phyloP scores from a whole-genome alignment of 805 yeast species.

The Lipomyces lipofer region DNA sequence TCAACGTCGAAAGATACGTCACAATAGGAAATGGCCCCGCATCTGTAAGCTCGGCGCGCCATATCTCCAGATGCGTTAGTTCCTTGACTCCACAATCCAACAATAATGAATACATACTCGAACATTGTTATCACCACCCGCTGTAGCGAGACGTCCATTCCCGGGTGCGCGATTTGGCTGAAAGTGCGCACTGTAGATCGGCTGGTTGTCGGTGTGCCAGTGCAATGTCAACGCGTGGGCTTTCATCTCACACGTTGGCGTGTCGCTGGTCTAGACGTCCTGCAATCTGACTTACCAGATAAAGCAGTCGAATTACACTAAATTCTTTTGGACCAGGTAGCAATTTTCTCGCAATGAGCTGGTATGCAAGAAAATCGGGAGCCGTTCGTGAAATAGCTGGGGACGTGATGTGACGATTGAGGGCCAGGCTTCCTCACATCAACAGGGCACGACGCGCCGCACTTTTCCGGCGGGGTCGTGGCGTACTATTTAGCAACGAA shows the following conservation, averaged over 20 bases:
- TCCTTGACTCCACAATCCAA: neutral
- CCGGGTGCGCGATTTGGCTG: slow-evolving; percentile 37
- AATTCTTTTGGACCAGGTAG: too few relatives aligned
- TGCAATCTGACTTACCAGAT: neutral
- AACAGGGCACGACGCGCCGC: too few relatives aligned
- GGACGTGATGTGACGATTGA: too few relatives aligned
- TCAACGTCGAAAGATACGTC: slow-evolving; percentile 74
- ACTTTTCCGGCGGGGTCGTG: too few relatives aligned
- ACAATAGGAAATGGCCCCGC: slow-evolving; percentile 46
- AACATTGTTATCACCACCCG: slow-evolving; percentile 93
- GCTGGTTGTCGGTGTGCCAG: slow-evolving; percentile 47
- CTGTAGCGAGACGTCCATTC: slow-evolving; percentile 68
- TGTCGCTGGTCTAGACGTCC: neutral
- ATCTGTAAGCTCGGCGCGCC: slow-evolving; percentile 37
- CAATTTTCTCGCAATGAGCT: too few relatives aligned
- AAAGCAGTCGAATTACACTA: too few relatives aligned
- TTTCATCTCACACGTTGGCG: slow-evolving; percentile 32
- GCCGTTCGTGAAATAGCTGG: too few relatives aligned
- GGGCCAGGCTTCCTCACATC: too few relatives aligned
- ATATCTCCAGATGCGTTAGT: slow-evolving; percentile 29
- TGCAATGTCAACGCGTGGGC: slow-evolving; percentile 44
- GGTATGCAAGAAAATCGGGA: too few relatives aligned
- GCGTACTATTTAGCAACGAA: too few relatives aligned
- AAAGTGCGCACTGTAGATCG: slow-evolving; percentile 44
- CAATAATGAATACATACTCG: slow-evolving; percentile 49